phyloP scores from a whole-genome alignment of 2,329 filamentous ascomycete species.

The Geosmithia flava region DNA sequence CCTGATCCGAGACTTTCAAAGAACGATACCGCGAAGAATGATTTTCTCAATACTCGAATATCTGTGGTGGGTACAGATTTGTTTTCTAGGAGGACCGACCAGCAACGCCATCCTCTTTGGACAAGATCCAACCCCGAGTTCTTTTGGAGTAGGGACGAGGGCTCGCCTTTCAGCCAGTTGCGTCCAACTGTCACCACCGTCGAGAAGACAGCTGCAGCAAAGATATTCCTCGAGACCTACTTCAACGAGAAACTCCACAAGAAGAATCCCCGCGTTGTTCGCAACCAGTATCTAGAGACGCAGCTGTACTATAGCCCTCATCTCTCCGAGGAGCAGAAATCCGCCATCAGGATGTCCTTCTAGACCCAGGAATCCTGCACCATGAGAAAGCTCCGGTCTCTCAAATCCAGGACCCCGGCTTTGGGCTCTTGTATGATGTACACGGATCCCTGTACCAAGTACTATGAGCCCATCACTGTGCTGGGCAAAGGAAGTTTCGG shows the following conservation, averaged over 20 bases:
- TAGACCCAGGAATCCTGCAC: constrained; percentile 57
- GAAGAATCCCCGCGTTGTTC: constrained; percentile 17
- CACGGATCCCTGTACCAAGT: constrained; percentile 9
- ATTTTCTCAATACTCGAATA: constrained; percentile 18
- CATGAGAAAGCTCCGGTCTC: constrained; percentile 57
- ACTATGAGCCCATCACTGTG: constrained; percentile 69
- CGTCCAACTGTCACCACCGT: constrained; percentile 42
- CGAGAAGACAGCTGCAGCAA: constrained; percentile 68
- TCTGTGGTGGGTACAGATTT: constrained; percentile 10
- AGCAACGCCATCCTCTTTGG: constrained; percentile 14
- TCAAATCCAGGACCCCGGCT: constrained; percentile 48
- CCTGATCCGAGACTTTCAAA: constrained; percentile 2
- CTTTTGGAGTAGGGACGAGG: constrained; percentile 20
- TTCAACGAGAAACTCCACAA: constrained; percentile 58
- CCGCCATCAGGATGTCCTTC: constrained; percentile 45
- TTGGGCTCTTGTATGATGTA: constrained; percentile 2
- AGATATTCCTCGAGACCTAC: constrained; percentile 75
- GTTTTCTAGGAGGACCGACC: constrained; percentile 12
- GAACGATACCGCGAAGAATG: constrained; percentile 17
- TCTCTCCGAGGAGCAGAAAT: constrained; percentile 41
- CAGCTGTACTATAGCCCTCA: constrained; percentile 44
- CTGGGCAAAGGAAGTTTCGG: constrained; percentile 93
- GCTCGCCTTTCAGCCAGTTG: constrained; percentile 11
- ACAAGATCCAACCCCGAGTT: constrained; percentile 21
- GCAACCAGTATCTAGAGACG: constrained; percentile 20